Base-by-base conservation (phyloP, 2,329 filamentous ascomycete species). In the Cladosporium sp. region DNA sequence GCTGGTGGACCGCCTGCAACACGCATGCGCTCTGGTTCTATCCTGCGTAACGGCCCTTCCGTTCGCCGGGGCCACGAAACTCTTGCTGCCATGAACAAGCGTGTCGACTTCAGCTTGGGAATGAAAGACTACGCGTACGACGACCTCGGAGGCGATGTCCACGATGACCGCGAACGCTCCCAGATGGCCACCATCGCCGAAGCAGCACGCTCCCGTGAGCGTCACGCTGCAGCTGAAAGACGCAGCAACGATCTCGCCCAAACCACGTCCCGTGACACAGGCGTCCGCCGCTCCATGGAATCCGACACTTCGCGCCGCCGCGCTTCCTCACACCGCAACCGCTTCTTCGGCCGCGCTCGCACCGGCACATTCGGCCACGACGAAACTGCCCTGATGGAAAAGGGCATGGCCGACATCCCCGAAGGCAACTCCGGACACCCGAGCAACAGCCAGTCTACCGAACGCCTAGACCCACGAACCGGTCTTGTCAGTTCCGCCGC, bases 61-160 rank as follows among this genome's bases (percentile, higher is more conserved):
- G 47, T 15, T 44, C 66, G 55, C 18, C 34, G 21, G 41, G 84
- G 86, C 10, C 84, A 83, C 36, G 86, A 89, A 69, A 86, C 87
- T 0, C 77, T 87, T 10, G 82, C 85, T 0, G 79, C 82, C 11
- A 86, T 87, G 80, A 81, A 81, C 41, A 87, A 86, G 64, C 86
- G 88, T 32, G 88, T 91, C 34, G 89, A 91, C 74, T 91, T 91
- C 77, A 90, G 88, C 1, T 81, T 91, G 2, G 89, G 89, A 34
- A 89, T 90, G 84, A 83, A 80, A 38, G 83, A 85, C 54, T 80
- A 89, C 49, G 83, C 83, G 3, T 81, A 85, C 1, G 82, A 81
- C 36, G 87, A 90, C 69, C 79, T 87, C 54, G 83, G 86, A 67
- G 87, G 86, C 55, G 89, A 92, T 71, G 85, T 91, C 0, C 89